Base-by-base conservation (phyloP, 1,284 basidiomycete genomes). In the Puccinia triticina region DNA sequence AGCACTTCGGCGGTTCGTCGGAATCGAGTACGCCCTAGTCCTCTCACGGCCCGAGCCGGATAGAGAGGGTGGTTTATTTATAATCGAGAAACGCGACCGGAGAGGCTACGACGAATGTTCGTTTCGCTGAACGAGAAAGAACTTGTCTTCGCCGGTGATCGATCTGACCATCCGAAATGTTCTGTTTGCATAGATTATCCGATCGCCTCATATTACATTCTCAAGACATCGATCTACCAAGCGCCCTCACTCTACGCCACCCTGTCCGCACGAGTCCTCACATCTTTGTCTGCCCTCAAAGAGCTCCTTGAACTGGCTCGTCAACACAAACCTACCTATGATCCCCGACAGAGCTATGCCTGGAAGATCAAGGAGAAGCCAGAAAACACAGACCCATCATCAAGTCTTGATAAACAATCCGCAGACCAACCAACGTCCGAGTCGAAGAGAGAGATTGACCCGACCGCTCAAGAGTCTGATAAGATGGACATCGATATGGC, bases 181-280 rank as follows among this genome's bases (percentile, higher is more conserved):
- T 73, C 0, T 18, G 50, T 50, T 57, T 29, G 46, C 29, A 3
- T 69, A 93, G 93, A 92, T 57, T 89, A 90, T 83, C 91, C 93
- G 2, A 87, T 94, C 80, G 92, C 91, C 23, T 92, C 91, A 14
- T 95, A 94, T 87, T 95, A 94, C 86, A 90, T 95, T 85, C 90
- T 93, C 88, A 92, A 94, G 87, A 92, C 92, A 86, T 91, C 92
- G 83, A 93, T 95, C 84, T 94, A 94, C 86, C 92, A 93, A 85
- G 91, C 93, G 0, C 94, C 94, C 37, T 92, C 93, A 84, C 88
- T 94, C 43, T 94, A 94, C 85, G 91, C 91, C 12, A 89, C 94
- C 2, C 88, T 95, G 53, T 94, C 93, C 66, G 93, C 93, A 85
- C 91, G 93, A 84, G 88, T 95, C 32, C 79, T 82, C 37, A 74